phyloP scores from a whole-genome alignment of 2,329 filamentous ascomycete genomes.

The Biscogniauxia sp. region DNA sequence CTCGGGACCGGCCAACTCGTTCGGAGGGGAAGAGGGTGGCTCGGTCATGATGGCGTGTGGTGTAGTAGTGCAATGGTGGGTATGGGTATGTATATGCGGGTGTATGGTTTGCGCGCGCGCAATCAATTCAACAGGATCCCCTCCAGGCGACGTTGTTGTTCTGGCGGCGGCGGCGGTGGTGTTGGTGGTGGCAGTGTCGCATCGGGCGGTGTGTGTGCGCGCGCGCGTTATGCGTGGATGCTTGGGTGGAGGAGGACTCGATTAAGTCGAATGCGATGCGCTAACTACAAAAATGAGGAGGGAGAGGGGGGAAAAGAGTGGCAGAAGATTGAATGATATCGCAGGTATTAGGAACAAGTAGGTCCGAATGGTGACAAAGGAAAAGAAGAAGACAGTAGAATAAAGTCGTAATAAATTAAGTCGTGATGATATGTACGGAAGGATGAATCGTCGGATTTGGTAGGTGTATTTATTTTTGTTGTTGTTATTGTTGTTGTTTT shows the following conservation, averaged over 20 bases:
- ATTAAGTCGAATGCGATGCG: conserved; percentile 5
- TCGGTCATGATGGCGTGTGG: conserved; percentile 48
- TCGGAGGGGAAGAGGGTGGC: conserved; percentile 61
- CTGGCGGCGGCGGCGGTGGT: conserved; percentile 12
- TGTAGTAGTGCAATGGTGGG: too few relatives aligned
- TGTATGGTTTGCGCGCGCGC: not conserved
- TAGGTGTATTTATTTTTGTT: too few relatives aligned
- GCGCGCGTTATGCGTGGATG: not conserved
- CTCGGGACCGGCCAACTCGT: conserved; percentile 55
- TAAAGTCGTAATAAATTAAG: not conserved
- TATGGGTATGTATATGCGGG: too few relatives aligned
- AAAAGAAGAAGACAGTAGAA: not conserved
- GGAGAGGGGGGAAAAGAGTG: not conserved
- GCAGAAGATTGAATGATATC: not conserved
- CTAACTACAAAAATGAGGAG: not conserved
- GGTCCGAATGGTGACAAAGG: not conserved
- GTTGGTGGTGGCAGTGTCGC: conserved; percentile 17
- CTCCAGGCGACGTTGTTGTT: conserved; percentile 1
- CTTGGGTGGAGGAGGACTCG: not conserved
- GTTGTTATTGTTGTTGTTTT: not conserved
- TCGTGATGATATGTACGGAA: not conserved
- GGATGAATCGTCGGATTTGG: not conserved
- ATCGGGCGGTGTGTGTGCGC: conserved; percentile 16
- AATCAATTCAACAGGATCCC: not conserved
- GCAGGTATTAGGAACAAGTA: not conserved